Base-by-base conservation (phyloP, 768 basidiomycete genomes). In the Galerina marginata region DNA sequence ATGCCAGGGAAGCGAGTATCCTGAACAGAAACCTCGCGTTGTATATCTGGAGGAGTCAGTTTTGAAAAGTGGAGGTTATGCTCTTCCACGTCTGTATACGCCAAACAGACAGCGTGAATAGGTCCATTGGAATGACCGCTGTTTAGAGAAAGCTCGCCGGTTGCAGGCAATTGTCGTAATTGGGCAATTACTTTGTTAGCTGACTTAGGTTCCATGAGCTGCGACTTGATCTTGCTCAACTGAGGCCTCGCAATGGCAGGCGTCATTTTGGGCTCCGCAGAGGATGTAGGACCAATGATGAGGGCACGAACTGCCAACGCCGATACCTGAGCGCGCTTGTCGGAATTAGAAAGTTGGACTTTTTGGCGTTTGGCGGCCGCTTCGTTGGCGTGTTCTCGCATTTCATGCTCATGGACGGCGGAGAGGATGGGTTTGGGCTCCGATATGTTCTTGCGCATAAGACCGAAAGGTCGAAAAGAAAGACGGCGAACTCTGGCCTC, bases 31-130 rank as follows among this genome's bases (percentile, higher is more conserved):
- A 61, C 49, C 16, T 47, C 55, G 29, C 48, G 51, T 36, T 53
- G 12, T 15, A 53, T 50, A 37, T 48, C 55, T 20, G 62, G 2
- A 23, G 46, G 40, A 15, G 37, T 61, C 25, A 91, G 69, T 47
- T 78, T 78, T 20, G 79, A 73, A 67, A 92, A 91, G 63, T 88
- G 83, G n/a, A 81, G 76, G 25, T 78, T 72, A 11, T 90, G 78
- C 29, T 82, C 83, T 65, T 92, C 90, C 7, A 71, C 80, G 56
- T 94, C 92, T 2, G 85, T 69, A 63, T 80, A 78, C 33, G 78
- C 81, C 40, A 94, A 80, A 66, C 90, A 93, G 20, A 93, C 91
- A 0, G 91, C 92, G 66, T 88, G 92, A 29, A 93, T 91, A 20
- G 90, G 90, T 3, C 76, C 68, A 53, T 72, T 72, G 5, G 61